phyloP scores from a whole-genome alignment of 2,329 filamentous ascomycete species.

The Aspergillus sp. region DNA sequence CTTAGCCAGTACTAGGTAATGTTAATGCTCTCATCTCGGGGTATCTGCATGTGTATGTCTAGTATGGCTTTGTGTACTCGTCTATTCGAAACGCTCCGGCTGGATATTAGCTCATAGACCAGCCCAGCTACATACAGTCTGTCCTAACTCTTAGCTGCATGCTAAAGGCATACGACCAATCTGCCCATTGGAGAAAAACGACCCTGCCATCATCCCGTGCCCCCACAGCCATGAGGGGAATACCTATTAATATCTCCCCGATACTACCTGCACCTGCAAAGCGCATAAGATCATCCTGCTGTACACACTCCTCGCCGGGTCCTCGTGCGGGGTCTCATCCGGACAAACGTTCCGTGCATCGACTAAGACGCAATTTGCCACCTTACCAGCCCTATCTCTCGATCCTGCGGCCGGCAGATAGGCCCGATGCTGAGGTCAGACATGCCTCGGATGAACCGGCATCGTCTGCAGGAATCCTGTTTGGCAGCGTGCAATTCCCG shows the following conservation, averaged over 20 bases:
- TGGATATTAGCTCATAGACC: too few relatives aligned
- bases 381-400: background rate
- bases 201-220: background rate
- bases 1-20: background rate
- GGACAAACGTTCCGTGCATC: background rate
- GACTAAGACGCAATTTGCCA: background rate
- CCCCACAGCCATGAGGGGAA: background rate
- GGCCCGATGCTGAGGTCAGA: too few relatives aligned
- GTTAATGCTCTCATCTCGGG: background rate
- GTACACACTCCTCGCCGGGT: background rate
- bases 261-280: background rate
- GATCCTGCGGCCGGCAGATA: background rate
- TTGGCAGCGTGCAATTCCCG: background rate
- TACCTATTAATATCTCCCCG: background rate
- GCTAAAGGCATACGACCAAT: too few relatives aligned
- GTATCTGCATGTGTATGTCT: too few relatives aligned
- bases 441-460: too few relatives aligned
- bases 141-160: too few relatives aligned
- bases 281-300: background rate
- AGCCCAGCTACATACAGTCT: too few relatives aligned
- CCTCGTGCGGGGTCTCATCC: conserved; percentile 2
- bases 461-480: too few relatives aligned
- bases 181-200: too few relatives aligned
- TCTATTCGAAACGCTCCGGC: too few relatives aligned
- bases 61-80: too few relatives aligned